Percentiles rank a stretch among this genome's conserved stretches.
These are phyloP conservation scores for Candida tammaniensis DNA, from an alignment of 805 yeast species.

Conservation along the genomic window DNA sequence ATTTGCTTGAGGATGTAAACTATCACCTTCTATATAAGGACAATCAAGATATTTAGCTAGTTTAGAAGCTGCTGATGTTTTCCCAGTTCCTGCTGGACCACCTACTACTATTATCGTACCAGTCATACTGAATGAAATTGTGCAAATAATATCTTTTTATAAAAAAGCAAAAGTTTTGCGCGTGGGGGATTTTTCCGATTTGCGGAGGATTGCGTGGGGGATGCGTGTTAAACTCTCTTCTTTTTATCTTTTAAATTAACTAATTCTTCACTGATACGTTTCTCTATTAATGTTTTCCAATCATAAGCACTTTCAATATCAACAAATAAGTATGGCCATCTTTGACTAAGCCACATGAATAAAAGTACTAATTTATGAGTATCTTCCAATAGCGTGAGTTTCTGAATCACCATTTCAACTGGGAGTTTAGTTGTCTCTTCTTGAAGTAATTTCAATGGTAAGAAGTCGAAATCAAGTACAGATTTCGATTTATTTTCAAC, in stretches of 20 bases:
- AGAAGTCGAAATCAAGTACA: conserved; percentile 48
- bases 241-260: conserved; percentile 21
- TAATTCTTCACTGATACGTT: conserved; percentile 51
- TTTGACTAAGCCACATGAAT: conserved; percentile 81
- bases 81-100: conserved; percentile 97
- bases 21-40: conserved; percentile 82
- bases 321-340: conserved; percentile 79
- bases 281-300: conserved; percentile 67
- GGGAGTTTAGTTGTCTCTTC: conserved; percentile 6
- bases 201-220: background rate
- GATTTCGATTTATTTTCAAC: conserved; percentile 53
- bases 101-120: conserved; percentile 62
- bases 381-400: conserved; percentile 46
- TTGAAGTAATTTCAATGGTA: conserved; percentile 23
- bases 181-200: conserved; percentile 5
- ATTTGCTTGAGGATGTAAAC: conserved; percentile 67
- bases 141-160: too few relatives aligned
- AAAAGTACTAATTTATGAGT: conserved; percentile 65
- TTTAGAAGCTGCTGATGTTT: conserved; percentile 67
- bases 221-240: background rate
- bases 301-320: conserved; percentile 74
- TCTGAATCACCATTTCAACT: conserved; percentile 2
- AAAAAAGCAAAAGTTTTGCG: too few relatives aligned
- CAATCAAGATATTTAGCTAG: conserved; percentile 47
- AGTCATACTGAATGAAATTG: too few relatives aligned